These are phyloP conservation scores for Avena atlantica DNA, from an alignment of 176 grass and related monocot species.

Conservation along the genomic window DNA sequence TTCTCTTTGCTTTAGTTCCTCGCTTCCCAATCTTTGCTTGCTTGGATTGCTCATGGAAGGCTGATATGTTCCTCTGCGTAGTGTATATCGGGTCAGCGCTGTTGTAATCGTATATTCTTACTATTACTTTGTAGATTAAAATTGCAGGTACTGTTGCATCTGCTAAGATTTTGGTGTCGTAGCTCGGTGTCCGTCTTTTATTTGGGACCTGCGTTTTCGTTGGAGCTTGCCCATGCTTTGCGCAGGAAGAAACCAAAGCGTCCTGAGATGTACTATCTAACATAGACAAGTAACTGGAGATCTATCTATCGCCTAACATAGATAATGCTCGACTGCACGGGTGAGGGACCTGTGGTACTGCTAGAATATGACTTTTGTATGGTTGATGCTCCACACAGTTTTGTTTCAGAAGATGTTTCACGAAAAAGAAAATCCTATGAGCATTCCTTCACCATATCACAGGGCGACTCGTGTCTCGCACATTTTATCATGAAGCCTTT, in stretches of 20 bases:
- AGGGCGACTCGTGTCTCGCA: neutral
- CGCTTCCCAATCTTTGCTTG: neutral
- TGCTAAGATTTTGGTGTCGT: neutral
- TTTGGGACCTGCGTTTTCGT: neutral
- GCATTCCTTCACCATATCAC: neutral
- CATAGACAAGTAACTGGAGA: neutral
- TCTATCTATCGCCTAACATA: neutral
- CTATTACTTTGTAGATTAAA: neutral
- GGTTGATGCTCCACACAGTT: neutral
- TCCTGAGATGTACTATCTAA: neutral
- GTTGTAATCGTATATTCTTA: neutral
- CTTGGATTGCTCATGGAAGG: neutral
- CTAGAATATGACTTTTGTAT: neutral
- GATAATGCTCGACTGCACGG: neutral
- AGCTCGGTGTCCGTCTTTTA: neutral
- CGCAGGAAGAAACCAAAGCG: neutral
- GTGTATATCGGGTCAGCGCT: neutral
- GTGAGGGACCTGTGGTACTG: neutral
- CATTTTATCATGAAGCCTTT: neutral
- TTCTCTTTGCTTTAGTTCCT: neutral
- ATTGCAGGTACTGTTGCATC: neutral
- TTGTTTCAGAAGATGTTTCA: neutral
- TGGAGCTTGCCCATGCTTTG: neutral
- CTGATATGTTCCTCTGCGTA: neutral
- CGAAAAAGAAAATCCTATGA: neutral